Evolutionary conservation across 805 yeast species (phyloP), one percentile per base, ranked within the genome.

Genomic region (Pichia cephalocereana): DNA sequence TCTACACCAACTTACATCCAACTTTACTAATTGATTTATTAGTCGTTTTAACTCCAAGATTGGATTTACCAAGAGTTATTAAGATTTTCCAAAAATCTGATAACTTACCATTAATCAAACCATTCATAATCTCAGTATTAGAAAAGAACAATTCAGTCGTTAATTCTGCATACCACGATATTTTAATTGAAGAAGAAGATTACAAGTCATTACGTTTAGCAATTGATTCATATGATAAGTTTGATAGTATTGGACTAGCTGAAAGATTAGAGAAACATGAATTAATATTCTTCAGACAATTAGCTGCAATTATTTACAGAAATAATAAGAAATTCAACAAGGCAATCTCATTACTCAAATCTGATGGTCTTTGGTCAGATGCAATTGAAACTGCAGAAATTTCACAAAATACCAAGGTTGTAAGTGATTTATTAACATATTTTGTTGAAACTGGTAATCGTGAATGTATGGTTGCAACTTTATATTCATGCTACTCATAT

Each of bases 361-460:
- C 83, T 52, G 98, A 93, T 71, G 88, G 86, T 69, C 75, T 93
- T 59, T 93, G 97, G 98, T 74, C 83, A 50, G 97, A 90, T 66
- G 90, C 96, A 53, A 85, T 93, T 63, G 86, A 80, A 62, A 90
- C 98, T 10, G 96, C 96, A 26, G 80, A 96, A 17, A 70, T 81
- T 49, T 89, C 97, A 18, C 78, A 79, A 53, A 82, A 83, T 55
- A 61, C 78, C 11, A 89, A 86, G 64, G 83, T 91, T 61, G 90
- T 95, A 36, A 91, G 87, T 65, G 98, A 93, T 51, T 72, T 87
- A 54, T 71, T 93, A 65, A 77, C 83, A 46, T 93, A 91, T 71
- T 93, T 93, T 66, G 97, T 93, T 51, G 97, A 91, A 59, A 87
- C 95, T 38, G 98, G 96, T 57, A 93, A 93, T 71, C 88, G 83